These are phyloP conservation scores for Aspergillus bertholletiae DNA, from an alignment of 495 filamentous ascomycete species.

Conservation along the genomic window DNA sequence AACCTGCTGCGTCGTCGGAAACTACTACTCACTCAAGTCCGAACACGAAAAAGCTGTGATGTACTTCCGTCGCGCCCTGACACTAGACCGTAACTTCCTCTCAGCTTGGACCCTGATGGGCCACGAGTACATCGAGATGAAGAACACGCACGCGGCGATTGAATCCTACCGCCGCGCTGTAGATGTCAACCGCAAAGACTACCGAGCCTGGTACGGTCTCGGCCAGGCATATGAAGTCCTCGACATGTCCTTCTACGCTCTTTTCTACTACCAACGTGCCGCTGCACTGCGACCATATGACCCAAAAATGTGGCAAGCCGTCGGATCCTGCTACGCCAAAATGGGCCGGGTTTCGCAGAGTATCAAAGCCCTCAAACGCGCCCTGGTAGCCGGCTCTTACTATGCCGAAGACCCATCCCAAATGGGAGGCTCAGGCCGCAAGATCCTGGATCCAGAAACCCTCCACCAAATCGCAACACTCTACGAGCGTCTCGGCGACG, in stretches of 20 bases:
- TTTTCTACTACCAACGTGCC: conserved; percentile 97
- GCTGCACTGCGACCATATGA: conserved; percentile 89
- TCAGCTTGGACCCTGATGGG: conserved; percentile 99
- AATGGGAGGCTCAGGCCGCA: conserved; percentile 30
- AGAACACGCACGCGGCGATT: conserved; percentile 97
- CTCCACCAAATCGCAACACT: conserved; percentile 85
- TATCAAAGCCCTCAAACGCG: conserved; percentile 92
- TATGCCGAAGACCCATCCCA: conserved; percentile 56
- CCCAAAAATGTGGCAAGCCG: conserved; percentile 97
- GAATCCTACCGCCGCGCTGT: conserved; percentile 96
- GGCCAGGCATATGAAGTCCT: conserved; percentile 97
- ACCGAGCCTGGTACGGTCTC: conserved; percentile 96
- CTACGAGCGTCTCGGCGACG: conserved; percentile 74
- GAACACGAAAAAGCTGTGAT: conserved; percentile 97
- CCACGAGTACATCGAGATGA: conserved; percentile 98
- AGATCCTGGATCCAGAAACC: conserved; percentile 82
- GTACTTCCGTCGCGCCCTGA: conserved; percentile 96
- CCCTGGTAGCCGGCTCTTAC: conserved; percentile 77
- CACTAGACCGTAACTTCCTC: conserved; percentile 84
- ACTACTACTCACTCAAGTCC: conserved; percentile 91
- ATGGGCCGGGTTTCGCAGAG: conserved; percentile 79
- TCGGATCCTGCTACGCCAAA: conserved; percentile 84
- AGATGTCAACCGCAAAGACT: conserved; percentile 94
- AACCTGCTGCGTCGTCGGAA: conserved; percentile 94
- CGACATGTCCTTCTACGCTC: conserved; percentile 93